Evolutionary conservation across 768 basidiomycete genomes (phyloP).

Genomic region (Boletus subparvulus): DNA sequence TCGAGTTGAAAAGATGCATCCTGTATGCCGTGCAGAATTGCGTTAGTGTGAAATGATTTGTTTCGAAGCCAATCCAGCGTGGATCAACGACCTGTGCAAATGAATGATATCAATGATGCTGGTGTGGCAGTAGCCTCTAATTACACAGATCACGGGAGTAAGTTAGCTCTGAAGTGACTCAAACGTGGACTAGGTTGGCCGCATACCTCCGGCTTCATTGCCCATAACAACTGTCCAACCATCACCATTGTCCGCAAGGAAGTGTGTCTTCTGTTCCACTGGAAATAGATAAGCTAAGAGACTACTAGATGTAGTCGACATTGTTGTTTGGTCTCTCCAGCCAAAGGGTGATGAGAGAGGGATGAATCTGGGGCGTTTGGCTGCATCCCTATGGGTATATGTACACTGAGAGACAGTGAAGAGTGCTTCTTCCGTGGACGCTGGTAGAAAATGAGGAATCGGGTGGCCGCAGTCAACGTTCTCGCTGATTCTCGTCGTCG

Average conservation of each 20-base stretch:
- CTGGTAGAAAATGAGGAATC: neutral
- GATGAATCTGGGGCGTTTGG: neutral
- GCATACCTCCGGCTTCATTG: conserved; percentile 91
- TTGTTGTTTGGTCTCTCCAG: conserved; percentile 7
- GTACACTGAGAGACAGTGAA: neutral
- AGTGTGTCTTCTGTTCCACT: conserved; percentile 55
- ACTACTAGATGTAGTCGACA: conserved; percentile 22
- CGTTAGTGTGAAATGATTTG: no score
- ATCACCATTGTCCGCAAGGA: conserved; percentile 55
- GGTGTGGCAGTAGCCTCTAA: no score
- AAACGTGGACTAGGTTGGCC: neutral
- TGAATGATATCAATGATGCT: no score
- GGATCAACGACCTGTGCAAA: no score
- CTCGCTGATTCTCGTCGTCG: neutral
- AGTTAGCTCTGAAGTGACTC: neutral
- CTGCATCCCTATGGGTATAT: neutral
- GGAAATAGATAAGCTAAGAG: conserved; percentile 43
- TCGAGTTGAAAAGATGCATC: no score
- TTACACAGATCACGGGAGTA: conserved; percentile 22
- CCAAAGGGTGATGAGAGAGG: neutral
- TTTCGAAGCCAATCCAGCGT: no score
- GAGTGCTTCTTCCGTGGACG: neutral
- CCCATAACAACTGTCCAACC: conserved; percentile 91
- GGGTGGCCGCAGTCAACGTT: neutral
- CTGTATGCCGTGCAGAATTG: no score